phyloP scores from a whole-genome alignment of 371 early-diverging fungal genomes.

The Mucor velutinosus region DNA sequence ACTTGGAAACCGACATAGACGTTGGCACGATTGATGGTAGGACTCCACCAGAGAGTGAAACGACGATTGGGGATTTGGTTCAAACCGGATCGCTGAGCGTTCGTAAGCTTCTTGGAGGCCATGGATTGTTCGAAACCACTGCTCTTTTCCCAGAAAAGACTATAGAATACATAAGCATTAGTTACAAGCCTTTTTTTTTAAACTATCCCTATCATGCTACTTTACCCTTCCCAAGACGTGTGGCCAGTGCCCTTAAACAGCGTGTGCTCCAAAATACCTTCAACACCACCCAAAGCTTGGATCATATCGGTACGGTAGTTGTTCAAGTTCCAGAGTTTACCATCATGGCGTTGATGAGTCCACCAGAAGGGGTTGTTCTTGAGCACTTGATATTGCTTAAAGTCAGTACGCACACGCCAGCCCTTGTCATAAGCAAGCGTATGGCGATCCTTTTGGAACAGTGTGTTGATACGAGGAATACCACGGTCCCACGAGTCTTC shows the following conservation, averaged over 20 bases:
- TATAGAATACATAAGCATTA: background rate
- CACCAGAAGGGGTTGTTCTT: slow-evolving; percentile 97
- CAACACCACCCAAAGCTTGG: slow-evolving; percentile 97
- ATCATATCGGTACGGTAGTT: slow-evolving; percentile 98
- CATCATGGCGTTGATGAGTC: slow-evolving; percentile 95
- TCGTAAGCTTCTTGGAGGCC: slow-evolving; percentile 93
- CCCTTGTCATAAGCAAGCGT: slow-evolving; percentile 99
- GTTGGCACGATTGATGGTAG: slow-evolving; percentile 93
- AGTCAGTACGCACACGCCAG: slow-evolving; percentile 97
- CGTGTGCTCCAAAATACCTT: slow-evolving; percentile 98
- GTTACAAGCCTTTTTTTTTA: background rate
- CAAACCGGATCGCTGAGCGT: slow-evolving; percentile 98
- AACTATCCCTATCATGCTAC: background rate
- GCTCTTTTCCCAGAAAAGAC: slow-evolving; percentile 84
- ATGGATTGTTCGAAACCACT: slow-evolving; percentile 54
- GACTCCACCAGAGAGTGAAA: slow-evolving; percentile 99
- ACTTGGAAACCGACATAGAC: slow-evolving; percentile 99
- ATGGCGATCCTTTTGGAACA: slow-evolving; percentile 96
- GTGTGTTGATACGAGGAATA: slow-evolving; percentile 98
- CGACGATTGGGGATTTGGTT: slow-evolving; percentile 99
- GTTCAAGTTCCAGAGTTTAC: slow-evolving; percentile 96
- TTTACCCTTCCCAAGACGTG: slow-evolving; percentile 84
- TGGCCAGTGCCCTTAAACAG: slow-evolving; percentile 97
- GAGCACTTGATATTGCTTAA: slow-evolving; percentile 95
- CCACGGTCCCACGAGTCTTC: slow-evolving; percentile 99